These are phyloP conservation scores for Strobilomyces echinocephalus DNA, from an alignment of 768 basidiomycete species.

Conservation along the genomic window DNA sequence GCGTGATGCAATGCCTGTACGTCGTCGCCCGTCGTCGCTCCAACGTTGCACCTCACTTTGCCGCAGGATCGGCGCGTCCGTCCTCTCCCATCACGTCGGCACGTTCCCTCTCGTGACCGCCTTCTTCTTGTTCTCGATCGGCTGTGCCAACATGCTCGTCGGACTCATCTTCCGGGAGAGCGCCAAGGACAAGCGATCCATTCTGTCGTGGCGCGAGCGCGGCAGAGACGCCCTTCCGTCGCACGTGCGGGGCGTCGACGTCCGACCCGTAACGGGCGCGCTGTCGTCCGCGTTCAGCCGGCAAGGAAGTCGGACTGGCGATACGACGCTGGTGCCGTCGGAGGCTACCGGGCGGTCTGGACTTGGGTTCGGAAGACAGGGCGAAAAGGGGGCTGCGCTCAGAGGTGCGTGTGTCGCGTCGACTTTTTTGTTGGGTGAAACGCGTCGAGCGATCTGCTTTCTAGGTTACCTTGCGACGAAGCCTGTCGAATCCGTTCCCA, in stretches of 20 bases:
- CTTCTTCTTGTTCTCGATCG: constrained; percentile 80
- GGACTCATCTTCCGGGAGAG: constrained; percentile 74
- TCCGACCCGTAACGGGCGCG: constrained; percentile 14
- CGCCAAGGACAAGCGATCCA: constrained; percentile 60
- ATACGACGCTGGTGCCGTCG: constrained; percentile 4
- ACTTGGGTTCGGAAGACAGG: constrained; percentile 78
- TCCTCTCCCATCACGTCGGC: constrained; percentile 74
- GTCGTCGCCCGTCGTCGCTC: constrained; percentile 21
- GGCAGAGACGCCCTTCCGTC: constrained; percentile 55
- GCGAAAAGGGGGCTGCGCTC: constrained; percentile 69
- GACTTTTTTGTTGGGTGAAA: not conserved
- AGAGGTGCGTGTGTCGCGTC: constrained; percentile 39
- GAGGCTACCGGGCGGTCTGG: constrained; percentile 36
- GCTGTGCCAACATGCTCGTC: constrained; percentile 76
- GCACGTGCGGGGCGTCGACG: constrained; percentile 21
- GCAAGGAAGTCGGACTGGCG: constrained; percentile 4
- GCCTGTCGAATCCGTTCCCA: constrained; percentile 55
- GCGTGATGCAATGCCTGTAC: constrained; percentile 81
- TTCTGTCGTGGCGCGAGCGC: constrained; percentile 62
- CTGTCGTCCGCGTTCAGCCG: constrained; percentile 11
- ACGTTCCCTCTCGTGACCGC: constrained; percentile 83
- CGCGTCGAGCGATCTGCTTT: not conserved
- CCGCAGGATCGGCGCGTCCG: constrained; percentile 57
- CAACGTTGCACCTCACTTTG: not conserved
- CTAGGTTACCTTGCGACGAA: constrained; percentile 53